Evolutionary conservation across 805 yeast species (phyloP), one percentile per base, ranked within the genome.

Genomic region (Pichia deserticola): DNA sequence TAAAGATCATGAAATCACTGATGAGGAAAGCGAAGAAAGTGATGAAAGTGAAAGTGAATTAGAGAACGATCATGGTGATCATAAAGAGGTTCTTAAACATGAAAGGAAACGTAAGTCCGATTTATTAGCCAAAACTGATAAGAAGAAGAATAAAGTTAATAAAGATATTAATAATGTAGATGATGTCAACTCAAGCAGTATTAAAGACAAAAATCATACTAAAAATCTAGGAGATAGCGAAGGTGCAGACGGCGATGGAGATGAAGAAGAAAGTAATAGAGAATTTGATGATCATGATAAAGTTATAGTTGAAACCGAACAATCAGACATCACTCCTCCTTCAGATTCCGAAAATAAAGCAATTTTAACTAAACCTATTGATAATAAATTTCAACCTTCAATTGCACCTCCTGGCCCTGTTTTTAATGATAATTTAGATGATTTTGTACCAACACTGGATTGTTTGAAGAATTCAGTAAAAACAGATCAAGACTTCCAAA

Each of bases 401-500:
- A 68, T 75, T 3, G 74, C 62, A 1, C 49, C 54, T 5, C 89
- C 92, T 1, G 53, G 61, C 12, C 75, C 89, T 0, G 89, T 84
- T 3, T 75, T 66, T 37, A 73, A 74, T 12, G 76, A 72, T 41
- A 66, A 65, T 37, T 56, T 71, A 50, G 68, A 59, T 3, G 65
- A 73, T 6, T 72, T 72, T 42, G 65, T 63, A 13, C 59, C 66
- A 35, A 80, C 77, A 42, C 58, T 89, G 27, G 69, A 67, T 5
- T 70, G 71, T 20, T 54, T 87, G 3, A 85, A 83, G 54, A 60
- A 64, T 2, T 50, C 79, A 3, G 66, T 89, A 6, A 79, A 78
- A 57, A 96, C 89, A 60, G 80, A 78, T 1, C 96, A 90, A 62
- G 97, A 89, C 63, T 67, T 81, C 44, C 62, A 60, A 36, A 60